phyloP scores from a whole-genome alignment of 1,139 yeast species.

The Candida neerlandica region DNA sequence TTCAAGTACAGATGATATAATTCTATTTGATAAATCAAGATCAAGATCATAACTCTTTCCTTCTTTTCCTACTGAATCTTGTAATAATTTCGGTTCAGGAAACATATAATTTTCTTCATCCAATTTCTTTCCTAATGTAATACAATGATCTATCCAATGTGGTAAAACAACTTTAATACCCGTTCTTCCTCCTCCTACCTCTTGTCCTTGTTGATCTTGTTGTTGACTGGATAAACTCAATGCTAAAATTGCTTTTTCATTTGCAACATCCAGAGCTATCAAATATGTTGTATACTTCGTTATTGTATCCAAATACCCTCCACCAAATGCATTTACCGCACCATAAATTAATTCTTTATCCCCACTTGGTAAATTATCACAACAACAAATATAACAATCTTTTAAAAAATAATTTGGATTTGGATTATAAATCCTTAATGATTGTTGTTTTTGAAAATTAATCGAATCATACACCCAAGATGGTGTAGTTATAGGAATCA shows the following conservation, averaged over 20 bases:
- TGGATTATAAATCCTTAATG: slow-evolving; percentile 62
- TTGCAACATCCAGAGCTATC: slow-evolving; percentile 56
- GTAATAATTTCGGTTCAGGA: slow-evolving; percentile 26
- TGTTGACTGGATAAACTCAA: slow-evolving; percentile 24
- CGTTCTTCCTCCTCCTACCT: slow-evolving; percentile 21
- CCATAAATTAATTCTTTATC: slow-evolving; percentile 69
- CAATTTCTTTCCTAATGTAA: slow-evolving; percentile 52
- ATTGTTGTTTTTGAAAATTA: slow-evolving; percentile 43
- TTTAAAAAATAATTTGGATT: slow-evolving; percentile 68
- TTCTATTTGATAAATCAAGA: slow-evolving; percentile 5
- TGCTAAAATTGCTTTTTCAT: slow-evolving; percentile 51
- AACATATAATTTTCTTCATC: slow-evolving; percentile 58
- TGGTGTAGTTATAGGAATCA: slow-evolving; percentile 72
- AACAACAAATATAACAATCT: slow-evolving; percentile 60
- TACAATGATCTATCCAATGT: slow-evolving; percentile 74
- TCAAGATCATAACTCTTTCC: slow-evolving; percentile 9
- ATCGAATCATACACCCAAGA: slow-evolving; percentile 64
- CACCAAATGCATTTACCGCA: slow-evolving; percentile 75
- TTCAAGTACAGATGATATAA: slow-evolving; percentile 17
- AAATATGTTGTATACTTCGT: slow-evolving; percentile 79
- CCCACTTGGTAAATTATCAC: slow-evolving; percentile 57
- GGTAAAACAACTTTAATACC: slow-evolving; percentile 70
- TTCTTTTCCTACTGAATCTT: slow-evolving; percentile 7
- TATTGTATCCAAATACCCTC: slow-evolving; percentile 64
- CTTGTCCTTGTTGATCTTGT: no score